Percentiles rank a stretch among this genome's conserved stretches.
Conservation (phyloP, 1,284 basidiomycete genomes). For the Volvariella volvacea region DNA sequence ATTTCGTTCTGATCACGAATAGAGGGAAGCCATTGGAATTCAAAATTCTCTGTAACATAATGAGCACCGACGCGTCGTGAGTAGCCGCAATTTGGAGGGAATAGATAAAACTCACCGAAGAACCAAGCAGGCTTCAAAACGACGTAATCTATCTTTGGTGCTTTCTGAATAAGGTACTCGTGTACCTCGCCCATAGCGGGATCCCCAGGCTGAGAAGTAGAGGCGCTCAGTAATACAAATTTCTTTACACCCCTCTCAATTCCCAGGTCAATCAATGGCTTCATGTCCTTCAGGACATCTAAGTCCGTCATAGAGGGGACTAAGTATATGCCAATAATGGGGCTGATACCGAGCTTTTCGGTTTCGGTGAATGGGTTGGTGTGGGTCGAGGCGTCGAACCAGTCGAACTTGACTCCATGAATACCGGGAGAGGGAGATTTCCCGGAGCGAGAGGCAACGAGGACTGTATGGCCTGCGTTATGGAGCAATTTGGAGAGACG, state of each 20-base stretch:
- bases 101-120: constrained; percentile 16
- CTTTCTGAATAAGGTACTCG: constrained; percentile 19
- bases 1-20: constrained; percentile 15
- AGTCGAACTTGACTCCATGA: constrained; percentile 18
- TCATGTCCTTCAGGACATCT: constrained; percentile 16
- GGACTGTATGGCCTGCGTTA: constrained; percentile 8
- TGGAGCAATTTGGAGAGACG: constrained; percentile 12
- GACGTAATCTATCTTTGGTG: constrained; percentile 19
- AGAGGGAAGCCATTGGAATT: constrained; percentile 5
- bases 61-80: not conserved
- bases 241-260: constrained; percentile 6
- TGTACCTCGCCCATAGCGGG: not conserved
- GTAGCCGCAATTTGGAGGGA: too few species aligned
- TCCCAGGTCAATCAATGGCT: constrained; percentile 25
- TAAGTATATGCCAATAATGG: constrained; percentile 18
- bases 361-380: constrained; percentile 15
- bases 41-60: constrained; percentile 15
- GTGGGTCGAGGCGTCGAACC: constrained; percentile 16
- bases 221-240: constrained; percentile 2
- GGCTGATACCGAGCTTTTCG: not conserved
- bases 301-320: constrained; percentile 13
- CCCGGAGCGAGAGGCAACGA: constrained; percentile 14
- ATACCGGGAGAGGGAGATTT: constrained; percentile 13
- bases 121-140: constrained; percentile 26
- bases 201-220: not conserved